Evolutionary conservation across 1,284 basidiomycete genomes (phyloP).

Genomic region (Pseudozyma tsukubaensis): DNA sequence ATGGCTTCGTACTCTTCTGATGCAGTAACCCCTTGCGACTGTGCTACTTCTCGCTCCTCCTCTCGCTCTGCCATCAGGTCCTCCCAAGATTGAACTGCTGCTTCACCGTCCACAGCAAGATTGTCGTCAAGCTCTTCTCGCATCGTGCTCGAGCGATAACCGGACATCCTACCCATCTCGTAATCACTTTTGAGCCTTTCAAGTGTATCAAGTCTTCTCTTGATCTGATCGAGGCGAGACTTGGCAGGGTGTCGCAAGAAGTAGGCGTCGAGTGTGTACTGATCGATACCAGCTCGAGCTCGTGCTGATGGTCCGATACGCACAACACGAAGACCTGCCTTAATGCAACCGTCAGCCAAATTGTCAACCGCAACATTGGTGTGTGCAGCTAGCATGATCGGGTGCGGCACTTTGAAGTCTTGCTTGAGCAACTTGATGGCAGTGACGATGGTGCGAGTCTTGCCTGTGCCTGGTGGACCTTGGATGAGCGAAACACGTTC

Average conservation of each 20-base stretch:
- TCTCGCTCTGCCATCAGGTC: slow-evolving; percentile 29
- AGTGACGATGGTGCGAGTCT: slow-evolving; percentile 91
- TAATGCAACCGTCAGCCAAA: slow-evolving; percentile 77
- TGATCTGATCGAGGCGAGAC: slow-evolving; percentile 70
- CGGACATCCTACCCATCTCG: slow-evolving; percentile 23
- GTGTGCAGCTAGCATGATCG: slow-evolving; percentile 87
- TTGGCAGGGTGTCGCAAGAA: slow-evolving; percentile 76
- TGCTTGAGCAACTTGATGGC: slow-evolving; percentile 84
- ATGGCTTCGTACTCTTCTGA: slow-evolving; percentile 46
- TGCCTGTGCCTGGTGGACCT: slow-evolving; percentile 95
- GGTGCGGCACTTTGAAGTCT: slow-evolving; percentile 84
- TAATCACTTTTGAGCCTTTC: slow-evolving; percentile 45
- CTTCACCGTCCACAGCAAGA: slow-evolving; percentile 1
- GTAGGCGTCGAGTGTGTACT: slow-evolving; percentile 77
- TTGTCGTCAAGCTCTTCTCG: slow-evolving; percentile 59
- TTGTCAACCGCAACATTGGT: slow-evolving; percentile 97
- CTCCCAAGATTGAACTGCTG: slow-evolving; percentile 35
- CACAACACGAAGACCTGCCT: slow-evolving; percentile 78
- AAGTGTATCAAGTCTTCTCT: slow-evolving; percentile 35
- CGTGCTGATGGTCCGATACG: slow-evolving; percentile 76
- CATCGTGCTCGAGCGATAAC: background rate
- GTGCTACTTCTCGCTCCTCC: slow-evolving; percentile 23
- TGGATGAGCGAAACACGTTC: slow-evolving; percentile 84
- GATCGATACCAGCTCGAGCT: slow-evolving; percentile 74
- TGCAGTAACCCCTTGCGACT: slow-evolving; percentile 15